phyloP scores from a whole-genome alignment of 495 filamentous ascomycete genomes.

The Neurospora sp. region DNA sequence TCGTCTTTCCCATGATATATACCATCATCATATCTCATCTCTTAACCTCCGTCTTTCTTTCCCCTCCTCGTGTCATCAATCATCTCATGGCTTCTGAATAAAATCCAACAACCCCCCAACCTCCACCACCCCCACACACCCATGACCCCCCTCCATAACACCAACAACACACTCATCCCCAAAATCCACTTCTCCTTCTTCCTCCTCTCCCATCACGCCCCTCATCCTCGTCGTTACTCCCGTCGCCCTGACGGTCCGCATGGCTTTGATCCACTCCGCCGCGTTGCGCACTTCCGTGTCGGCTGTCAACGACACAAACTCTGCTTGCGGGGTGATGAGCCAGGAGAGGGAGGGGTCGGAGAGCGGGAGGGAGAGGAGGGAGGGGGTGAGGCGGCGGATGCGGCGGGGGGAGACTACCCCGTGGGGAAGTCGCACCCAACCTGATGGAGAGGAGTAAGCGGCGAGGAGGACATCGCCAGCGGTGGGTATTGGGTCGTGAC shows the following conservation, averaged over 20 bases:
- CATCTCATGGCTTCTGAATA: too few relatives aligned
- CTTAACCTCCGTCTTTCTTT: too few relatives aligned
- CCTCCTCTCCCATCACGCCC: not conserved
- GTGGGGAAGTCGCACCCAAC: constrained; percentile 27
- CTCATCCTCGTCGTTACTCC: constrained; percentile 2
- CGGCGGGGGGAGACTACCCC: constrained; percentile 18
- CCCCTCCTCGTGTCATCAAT: too few relatives aligned
- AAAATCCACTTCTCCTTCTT: constrained; percentile 6
- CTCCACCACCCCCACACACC: constrained; percentile 35
- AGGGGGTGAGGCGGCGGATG: constrained; percentile 26
- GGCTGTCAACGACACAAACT: constrained; percentile 36
- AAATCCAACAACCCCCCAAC: constrained; percentile 20
- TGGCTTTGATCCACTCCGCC: constrained; percentile 27
- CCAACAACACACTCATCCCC: constrained; percentile 34
- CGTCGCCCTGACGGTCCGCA: constrained; percentile 9
- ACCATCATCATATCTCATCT: too few relatives aligned
- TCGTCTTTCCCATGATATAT: too few relatives aligned
- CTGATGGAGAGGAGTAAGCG: constrained; percentile 34
- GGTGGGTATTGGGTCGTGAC: not conserved
- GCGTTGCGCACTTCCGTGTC: constrained; percentile 32
- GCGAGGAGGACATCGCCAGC: constrained; percentile 34
- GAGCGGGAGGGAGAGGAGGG: constrained; percentile 21
- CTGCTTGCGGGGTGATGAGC: constrained; percentile 25
- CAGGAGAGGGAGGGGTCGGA: constrained; percentile 16
- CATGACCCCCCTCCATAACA: constrained; percentile 27